Conservation (phyloP, 495 filamentous ascomycete species). For the Aspergillus baeticus region DNA sequence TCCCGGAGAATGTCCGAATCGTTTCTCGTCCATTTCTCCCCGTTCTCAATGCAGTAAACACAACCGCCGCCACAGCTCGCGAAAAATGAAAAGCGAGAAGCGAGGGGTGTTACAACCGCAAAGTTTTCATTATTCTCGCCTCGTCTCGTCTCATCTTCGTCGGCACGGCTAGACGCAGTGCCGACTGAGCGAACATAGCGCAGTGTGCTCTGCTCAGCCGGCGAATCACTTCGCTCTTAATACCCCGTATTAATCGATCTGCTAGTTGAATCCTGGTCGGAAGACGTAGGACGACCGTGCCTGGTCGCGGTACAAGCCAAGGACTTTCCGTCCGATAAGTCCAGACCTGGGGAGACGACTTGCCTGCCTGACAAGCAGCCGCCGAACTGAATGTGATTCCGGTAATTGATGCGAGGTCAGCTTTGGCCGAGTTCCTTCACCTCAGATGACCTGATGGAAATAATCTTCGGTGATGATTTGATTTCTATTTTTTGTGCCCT, state of each 20-base stretch:
- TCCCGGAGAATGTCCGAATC: slow-evolving; percentile 10
- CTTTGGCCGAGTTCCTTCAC: neutral
- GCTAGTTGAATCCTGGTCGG: neutral
- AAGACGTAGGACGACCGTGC: neutral
- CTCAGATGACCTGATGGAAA: too few relatives aligned
- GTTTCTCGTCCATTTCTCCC: neutral
- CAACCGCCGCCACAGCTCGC: neutral
- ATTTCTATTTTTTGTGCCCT: too few relatives aligned
- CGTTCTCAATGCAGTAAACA: neutral
- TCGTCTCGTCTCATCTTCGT: neutral
- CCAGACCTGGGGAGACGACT: too few relatives aligned
- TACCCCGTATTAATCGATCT: neutral
- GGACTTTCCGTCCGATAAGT: neutral
- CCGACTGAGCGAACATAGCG: neutral
- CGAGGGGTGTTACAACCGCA: too few relatives aligned
- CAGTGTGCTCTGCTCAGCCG: too few relatives aligned
- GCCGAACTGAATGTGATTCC: slow-evolving; percentile 5
- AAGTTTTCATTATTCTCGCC: too few relatives aligned
- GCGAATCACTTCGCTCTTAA: too few relatives aligned
- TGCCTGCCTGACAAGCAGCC: neutral
- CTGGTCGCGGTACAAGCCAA: too few relatives aligned
- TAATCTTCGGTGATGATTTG: too few relatives aligned
- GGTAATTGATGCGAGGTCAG: neutral
- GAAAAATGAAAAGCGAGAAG: too few relatives aligned
- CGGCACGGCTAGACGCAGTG: neutral